Conservation (phyloP, 768 basidiomycete genomes). For the Termitomyces sp. region DNA sequence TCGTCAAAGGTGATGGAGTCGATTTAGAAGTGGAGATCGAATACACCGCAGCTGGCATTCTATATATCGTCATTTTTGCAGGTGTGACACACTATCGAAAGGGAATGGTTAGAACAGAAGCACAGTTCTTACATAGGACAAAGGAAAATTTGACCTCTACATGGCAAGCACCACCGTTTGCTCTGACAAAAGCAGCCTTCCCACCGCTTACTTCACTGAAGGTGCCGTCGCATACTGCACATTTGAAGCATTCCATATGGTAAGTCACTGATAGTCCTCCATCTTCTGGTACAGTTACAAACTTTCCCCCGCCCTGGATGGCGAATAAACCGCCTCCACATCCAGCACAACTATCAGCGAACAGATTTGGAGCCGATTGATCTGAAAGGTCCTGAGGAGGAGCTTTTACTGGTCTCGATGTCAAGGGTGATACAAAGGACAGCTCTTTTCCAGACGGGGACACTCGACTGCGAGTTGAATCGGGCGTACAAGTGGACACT, state of each 20-base stretch:
- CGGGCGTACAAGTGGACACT: slow-evolving; percentile 28
- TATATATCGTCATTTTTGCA: slow-evolving; percentile 35
- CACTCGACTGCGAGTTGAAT: slow-evolving; percentile 11
- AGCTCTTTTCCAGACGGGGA: neutral
- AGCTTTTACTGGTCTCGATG: slow-evolving; percentile 3
- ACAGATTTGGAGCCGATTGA: slow-evolving; percentile 11
- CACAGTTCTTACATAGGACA: neutral
- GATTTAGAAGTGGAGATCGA: slow-evolving; percentile 4
- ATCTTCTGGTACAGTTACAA: slow-evolving; percentile 64
- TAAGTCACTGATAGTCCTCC: slow-evolving; percentile 53
- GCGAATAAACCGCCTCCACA: slow-evolving; percentile 58
- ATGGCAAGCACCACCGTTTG: slow-evolving; percentile 64
- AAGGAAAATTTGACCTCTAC: slow-evolving; percentile 36
- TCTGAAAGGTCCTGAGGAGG: slow-evolving; percentile 5
- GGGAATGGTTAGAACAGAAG: neutral
- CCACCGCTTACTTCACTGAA: slow-evolving; percentile 62
- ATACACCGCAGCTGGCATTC: slow-evolving; percentile 22
- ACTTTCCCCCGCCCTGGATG: slow-evolving; percentile 52
- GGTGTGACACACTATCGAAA: slow-evolving; percentile 37
- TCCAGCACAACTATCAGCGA: slow-evolving; percentile 50
- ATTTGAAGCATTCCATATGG: slow-evolving; percentile 75
- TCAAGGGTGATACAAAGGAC: neutral
- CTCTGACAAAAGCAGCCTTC: slow-evolving; percentile 67
- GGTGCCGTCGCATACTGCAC: slow-evolving; percentile 54
- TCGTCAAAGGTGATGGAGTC: slow-evolving; percentile 6